Percentiles rank a stretch among this genome's conserved stretches.
Conservation (phyloP, 768 basidiomycete species). For the Pleurotus tuoliensis region DNA sequence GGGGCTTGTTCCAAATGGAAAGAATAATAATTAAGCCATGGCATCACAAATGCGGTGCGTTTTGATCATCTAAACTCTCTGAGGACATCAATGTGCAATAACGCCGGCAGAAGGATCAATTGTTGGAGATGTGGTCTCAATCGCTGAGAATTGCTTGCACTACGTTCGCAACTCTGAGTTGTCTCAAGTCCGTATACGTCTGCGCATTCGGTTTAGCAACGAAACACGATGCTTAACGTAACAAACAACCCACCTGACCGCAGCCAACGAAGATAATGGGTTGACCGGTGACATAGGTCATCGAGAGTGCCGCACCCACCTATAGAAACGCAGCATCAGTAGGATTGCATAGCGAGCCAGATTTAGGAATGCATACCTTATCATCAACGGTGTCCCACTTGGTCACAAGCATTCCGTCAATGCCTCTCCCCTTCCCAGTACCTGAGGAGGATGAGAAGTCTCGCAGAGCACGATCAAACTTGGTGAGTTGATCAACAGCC, state of each 20-base stretch:
- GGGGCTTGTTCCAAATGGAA: too few relatives aligned
- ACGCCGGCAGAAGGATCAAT: too few relatives aligned
- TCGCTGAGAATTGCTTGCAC: slow-evolving; percentile 89
- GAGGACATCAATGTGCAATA: too few relatives aligned
- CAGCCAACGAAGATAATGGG: slow-evolving; percentile 98
- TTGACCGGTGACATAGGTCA: slow-evolving; percentile 99
- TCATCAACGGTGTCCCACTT: slow-evolving; percentile 99
- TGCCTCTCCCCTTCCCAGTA: slow-evolving; percentile 75
- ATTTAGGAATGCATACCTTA: slow-evolving; percentile 54
- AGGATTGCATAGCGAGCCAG: not conserved
- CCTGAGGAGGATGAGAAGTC: slow-evolving; percentile 83
- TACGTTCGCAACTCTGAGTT: slow-evolving; percentile 87
- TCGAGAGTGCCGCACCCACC: slow-evolving; percentile 97
- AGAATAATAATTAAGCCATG: not conserved
- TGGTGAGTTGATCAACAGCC: slow-evolving; percentile 95
- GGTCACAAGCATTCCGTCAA: slow-evolving; percentile 97
- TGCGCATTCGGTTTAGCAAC: slow-evolving; percentile 26
- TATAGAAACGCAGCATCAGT: slow-evolving; percentile 23
- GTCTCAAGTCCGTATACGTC: slow-evolving; percentile 96
- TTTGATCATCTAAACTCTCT: too few relatives aligned
- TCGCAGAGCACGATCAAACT: slow-evolving; percentile 91
- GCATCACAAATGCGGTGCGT: not conserved
- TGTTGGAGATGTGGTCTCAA: slow-evolving; percentile 25
- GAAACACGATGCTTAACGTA: not conserved
- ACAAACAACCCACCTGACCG: slow-evolving; percentile 67